A percentile compares a stretch with the other conserved stretches of the same genome.
These are phyloP conservation scores for Lepiota brunneoincarnata DNA, from an alignment of 768 basidiomycete species.

Conservation along the genomic window DNA sequence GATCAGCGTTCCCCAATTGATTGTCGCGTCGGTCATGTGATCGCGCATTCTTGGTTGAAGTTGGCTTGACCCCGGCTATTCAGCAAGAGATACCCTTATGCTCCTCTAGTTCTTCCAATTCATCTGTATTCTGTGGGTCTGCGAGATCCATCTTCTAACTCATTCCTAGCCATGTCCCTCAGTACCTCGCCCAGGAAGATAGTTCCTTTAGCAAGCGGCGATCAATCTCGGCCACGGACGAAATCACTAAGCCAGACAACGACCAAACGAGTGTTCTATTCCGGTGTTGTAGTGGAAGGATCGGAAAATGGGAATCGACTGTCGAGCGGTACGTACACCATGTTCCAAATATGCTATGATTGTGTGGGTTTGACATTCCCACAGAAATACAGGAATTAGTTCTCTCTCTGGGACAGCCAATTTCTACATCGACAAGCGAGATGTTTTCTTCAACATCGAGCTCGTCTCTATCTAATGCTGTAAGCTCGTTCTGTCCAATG, in stretches of 20 bases:
- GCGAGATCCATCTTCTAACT: background rate
- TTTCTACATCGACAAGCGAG: constrained; percentile 47
- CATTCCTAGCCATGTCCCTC: constrained; percentile 49
- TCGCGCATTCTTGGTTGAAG: constrained; percentile 13
- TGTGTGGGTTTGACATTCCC: constrained; percentile 3
- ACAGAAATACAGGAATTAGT: constrained; percentile 79
- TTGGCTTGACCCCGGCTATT: background rate
- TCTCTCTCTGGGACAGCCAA: constrained; percentile 68
- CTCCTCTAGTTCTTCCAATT: constrained; percentile 11
- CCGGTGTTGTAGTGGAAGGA: constrained; percentile 87
- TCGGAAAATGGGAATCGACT: constrained; percentile 68
- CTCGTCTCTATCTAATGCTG: constrained; percentile 30
- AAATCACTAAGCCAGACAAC: constrained; percentile 35
- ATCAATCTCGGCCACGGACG: constrained; percentile 48
- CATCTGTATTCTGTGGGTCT: constrained; percentile 7
- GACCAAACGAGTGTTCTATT: constrained; percentile 84
- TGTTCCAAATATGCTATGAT: constrained; percentile 11
- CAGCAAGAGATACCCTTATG: constrained; percentile 12
- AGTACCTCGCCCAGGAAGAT: constrained; percentile 71
- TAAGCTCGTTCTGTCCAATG: constrained; percentile 30
- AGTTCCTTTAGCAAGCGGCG: constrained; percentile 69
- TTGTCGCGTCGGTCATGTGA: constrained; percentile 7
- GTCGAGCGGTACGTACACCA: constrained; percentile 51
- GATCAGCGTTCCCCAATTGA: background rate
- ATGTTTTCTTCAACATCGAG: constrained; percentile 43